Percentiles rank a stretch among this genome's conserved stretches.
phyloP scores from a whole-genome alignment of 345 rosid genomes.

The Syzygium aqueum region DNA sequence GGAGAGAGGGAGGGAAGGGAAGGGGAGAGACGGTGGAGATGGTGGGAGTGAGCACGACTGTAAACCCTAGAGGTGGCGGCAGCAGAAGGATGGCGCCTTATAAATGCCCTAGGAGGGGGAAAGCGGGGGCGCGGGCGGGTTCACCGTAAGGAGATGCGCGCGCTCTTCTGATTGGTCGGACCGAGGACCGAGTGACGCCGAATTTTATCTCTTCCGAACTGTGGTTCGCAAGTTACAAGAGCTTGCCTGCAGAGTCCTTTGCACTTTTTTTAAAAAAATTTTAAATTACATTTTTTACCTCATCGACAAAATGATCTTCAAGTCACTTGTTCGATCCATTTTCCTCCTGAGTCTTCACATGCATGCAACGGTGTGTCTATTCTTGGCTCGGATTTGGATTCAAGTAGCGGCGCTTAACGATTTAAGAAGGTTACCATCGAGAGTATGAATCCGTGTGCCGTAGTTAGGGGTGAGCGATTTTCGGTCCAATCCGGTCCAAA shows the following conservation, averaged over 20 bases:
- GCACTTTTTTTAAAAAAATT: background rate
- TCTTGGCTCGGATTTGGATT: too few relatives aligned
- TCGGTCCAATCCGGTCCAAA: too few relatives aligned
- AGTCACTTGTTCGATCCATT: too few relatives aligned
- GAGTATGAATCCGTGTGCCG: background rate
- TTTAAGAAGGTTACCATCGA: background rate
- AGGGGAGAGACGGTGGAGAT: background rate
- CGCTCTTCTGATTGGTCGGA: background rate
- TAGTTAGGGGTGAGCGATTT: too few relatives aligned
- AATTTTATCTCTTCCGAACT: too few relatives aligned
- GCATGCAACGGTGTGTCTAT: too few relatives aligned
- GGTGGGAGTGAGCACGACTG: background rate
- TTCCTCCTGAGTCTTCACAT: too few relatives aligned
- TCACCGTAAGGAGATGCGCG: background rate
- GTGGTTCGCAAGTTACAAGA: too few relatives aligned
- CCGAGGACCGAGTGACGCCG: background rate
- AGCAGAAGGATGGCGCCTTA: slow-evolving; percentile 30
- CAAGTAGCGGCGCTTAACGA: background rate
- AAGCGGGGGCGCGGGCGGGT: slow-evolving; percentile 2
- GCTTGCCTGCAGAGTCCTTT: too few relatives aligned
- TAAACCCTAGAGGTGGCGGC: slow-evolving; percentile 59
- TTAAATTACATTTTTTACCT: background rate
- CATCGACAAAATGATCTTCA: background rate
- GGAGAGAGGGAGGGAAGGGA: background rate
- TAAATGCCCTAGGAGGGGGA: slow-evolving; percentile 29